Evolutionary conservation across 495 filamentous ascomycete genomes (phyloP), one percentile per base, ranked within the genome.

Genomic region (Clavariopsis aquatica): DNA sequence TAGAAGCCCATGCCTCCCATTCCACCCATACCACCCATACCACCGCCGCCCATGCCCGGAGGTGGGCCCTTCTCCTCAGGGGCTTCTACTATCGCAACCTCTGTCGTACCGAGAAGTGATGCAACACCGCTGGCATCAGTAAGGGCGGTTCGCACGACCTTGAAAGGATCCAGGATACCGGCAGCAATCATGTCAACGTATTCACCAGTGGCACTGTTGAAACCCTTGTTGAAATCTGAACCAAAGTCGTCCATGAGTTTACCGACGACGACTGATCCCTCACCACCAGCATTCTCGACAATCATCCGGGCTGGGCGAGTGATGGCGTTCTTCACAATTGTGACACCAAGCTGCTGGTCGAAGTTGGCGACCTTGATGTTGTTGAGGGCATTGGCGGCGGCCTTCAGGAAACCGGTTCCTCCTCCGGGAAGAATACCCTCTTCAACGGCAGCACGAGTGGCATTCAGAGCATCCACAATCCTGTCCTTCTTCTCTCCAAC

Each of bases 401-500:
- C 94, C 85, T 98, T 98, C 76, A 98, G 88, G 36, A 98, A 88
- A 73, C 92, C 94, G 72, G 94, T 98, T 76, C 94, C 94, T 85
- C 94, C 94, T 81, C 94, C 94, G 65, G 94, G 94, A 46, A 98
- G 85, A 78, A 98, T 98, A 80, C 94, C 94, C 78, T 97, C 91
- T 84, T 98, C 94, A 69, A 98, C 94, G 69, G 94, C 94, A 71
- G 94, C 94, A 72, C 94, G 94, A 68, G 95, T 98, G 71, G 94
- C 94, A 78, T 98, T 98, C 60, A 98, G 85, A 52, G 94, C 94
- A 79, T 98, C 94, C 53, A 98, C 93, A 69, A 98, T 96, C 70
- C 94, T 91, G 78, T 98, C 94, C 84, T 98, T 98, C 91, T 98
- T 98, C 87, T 98, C 94, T 68, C 90, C 85, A 64, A 98, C 94